Base-by-base conservation (phyloP, 2,329 filamentous ascomycete species). In the Fusarium xyrophilum region DNA sequence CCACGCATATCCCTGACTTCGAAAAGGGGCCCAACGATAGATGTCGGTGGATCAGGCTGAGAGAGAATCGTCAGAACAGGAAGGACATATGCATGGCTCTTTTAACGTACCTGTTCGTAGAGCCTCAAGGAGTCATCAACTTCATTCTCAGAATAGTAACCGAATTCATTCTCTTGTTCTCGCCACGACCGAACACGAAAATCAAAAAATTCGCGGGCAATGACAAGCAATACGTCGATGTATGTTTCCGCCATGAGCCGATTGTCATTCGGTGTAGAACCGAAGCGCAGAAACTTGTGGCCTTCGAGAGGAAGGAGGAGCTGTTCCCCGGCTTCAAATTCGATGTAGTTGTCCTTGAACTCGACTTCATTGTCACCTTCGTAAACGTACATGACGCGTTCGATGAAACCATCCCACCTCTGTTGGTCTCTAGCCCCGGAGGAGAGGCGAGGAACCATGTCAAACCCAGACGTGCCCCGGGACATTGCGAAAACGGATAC, bases 221-320 rank as follows among this genome's bases (percentile, higher is more conserved):
- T 28, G 21, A 7, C 9, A 5, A 1, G 4, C 8, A 43, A 6
- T 19, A 23, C 0, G 40, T 7, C 5, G 25, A 44, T 27, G 19
- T 5, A 15, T 19, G 0, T 0, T 3, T 27, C 25, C 9, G 14
- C 8, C 1, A 0, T 11, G n/a, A 1, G 9, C 39, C 1, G 17
- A n/a, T 44, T 4, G 4, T 5, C 4, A 44, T 44, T 2, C 17
- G 13, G 8, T 15, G 10, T 11, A 28, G 42, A n/a, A 21, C 42
- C 3, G 42, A 44, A 44, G 25, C 42, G 13, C 1, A 12, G 6
- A 6, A 28, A 44, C 13, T 11, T 44, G 6, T 44, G 9, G 42
- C 42, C 25, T 28, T 44, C 9, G 9, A 44, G 2, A 11, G 25
- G 42, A 44, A 44, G 19, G 3, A 15, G 9, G 9, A 13, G 19